Base-by-base conservation (phyloP, 306 rosid species). In the Vigna nakashimae region DNA sequence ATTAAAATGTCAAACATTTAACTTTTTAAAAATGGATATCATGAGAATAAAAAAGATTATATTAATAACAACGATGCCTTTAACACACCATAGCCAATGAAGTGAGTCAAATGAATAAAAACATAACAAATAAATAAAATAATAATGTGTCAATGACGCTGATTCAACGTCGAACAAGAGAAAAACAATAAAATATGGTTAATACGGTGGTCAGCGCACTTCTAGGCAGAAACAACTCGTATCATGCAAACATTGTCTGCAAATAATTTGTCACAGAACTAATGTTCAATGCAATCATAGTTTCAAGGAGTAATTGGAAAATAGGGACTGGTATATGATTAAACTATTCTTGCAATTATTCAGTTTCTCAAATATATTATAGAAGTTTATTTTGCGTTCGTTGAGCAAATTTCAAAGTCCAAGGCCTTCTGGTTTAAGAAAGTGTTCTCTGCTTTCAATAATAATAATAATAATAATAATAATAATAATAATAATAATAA, bases 1-100 rank as follows among this genome's bases (percentile, higher is more conserved):
- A 58, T 46, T 26, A 51, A 72, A 42, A 36, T 14, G 58, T 72
- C 66, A 70, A 66, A 22, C 73, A 78, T 9, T 50, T 42, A 22
- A 78, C 11, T 76, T 26, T 71, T 73, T 36, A 30, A 42, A 48
- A 69, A 53, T 24, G 22, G 48, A 68, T 9, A 42, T 59, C 57
- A 13, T 24, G 6, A 28, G 18, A 83, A 1, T 18, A 36, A 42
- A 45, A 43, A 58, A 46, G 28, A 46, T 26, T 67, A 26, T 24
- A 59, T 60, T 42, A 51, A 30, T 15, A 5, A 26, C 52, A 49
- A 66, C 32, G 22, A 4, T 30, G 3, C 48, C 79, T 45, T 60
- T n/a, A 32, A 56, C 70, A 10, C 11, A n/a, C 11, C 17, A 81
- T 57, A 22, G 12, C 49, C 69, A 56, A 66, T 46, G 52, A 52